A percentile compares a stretch with the other conserved stretches of the same genome.
These are phyloP conservation scores for Coprinellus aureogranulatus DNA, from an alignment of 768 basidiomycete species.

Conservation along the genomic window DNA sequence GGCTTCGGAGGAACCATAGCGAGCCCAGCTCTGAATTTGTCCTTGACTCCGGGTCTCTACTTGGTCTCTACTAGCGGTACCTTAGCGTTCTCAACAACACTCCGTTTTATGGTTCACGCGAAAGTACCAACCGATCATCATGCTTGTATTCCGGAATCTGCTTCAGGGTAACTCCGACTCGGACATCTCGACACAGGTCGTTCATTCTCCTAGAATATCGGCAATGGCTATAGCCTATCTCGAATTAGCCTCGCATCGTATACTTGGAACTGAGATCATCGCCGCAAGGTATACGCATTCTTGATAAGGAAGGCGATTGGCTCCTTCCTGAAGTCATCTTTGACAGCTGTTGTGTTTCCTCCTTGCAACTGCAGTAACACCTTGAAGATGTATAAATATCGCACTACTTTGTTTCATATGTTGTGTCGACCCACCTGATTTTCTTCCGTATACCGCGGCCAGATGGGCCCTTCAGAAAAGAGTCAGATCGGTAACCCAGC, in stretches of 20 bases:
- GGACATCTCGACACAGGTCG: too few relatives aligned
- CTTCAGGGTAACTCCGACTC: too few relatives aligned
- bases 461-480: slow-evolving; percentile 22
- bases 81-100: too few relatives aligned
- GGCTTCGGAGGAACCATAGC: too few relatives aligned
- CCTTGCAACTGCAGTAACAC: slow-evolving; percentile 30
- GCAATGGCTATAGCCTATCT: background rate
- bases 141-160: too few relatives aligned
- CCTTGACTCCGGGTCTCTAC: too few relatives aligned
- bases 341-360: slow-evolving; percentile 32
- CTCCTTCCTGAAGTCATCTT: slow-evolving; percentile 34
- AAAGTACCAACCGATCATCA: too few relatives aligned
- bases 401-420: slow-evolving; percentile 4
- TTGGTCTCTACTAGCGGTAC: too few relatives aligned
- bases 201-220: background rate
- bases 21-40: too few relatives aligned
- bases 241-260: background rate
- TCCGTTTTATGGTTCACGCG: too few relatives aligned
- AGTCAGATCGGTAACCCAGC: background rate
- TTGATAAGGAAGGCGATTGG: slow-evolving; percentile 36
- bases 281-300: slow-evolving; percentile 19
- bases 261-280: background rate
- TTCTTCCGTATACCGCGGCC: slow-evolving; percentile 27
- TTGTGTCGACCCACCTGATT: background rate
- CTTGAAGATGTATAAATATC: background rate